A percentile compares a stretch with the other conserved stretches of the same genome.
Conservation (phyloP, 192 early-diverging fungal genomes). For the Rhizoclosmatium globosum region DNA sequence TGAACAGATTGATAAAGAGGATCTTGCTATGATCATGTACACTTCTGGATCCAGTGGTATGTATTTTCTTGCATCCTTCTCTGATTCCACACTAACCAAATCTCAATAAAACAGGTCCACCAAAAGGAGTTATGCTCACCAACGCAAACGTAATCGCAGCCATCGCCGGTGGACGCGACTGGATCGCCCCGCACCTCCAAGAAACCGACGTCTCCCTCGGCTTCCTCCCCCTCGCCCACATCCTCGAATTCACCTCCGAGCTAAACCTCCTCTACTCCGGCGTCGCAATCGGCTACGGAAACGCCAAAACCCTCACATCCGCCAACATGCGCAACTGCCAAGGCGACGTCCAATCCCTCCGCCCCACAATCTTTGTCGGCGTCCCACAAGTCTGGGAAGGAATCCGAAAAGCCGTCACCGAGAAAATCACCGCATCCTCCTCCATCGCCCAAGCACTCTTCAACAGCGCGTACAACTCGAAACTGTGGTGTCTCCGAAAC, state of each 20-base stretch:
- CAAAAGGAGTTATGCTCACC: slow-evolving; percentile 88
- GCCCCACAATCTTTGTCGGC: slow-evolving; percentile 73
- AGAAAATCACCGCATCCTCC: slow-evolving; percentile 61
- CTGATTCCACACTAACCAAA: slow-evolving; percentile 8
- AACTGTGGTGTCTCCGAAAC: slow-evolving; percentile 67
- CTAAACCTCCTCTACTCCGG: slow-evolving; percentile 66
- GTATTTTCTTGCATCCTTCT: too few relatives aligned
- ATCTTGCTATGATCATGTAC: slow-evolving; percentile 63
- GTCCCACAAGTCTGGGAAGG: slow-evolving; percentile 81
- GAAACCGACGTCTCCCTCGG: slow-evolving; percentile 44
- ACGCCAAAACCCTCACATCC: slow-evolving; percentile 71
- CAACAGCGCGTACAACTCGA: slow-evolving; percentile 74
- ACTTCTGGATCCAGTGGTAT: slow-evolving; percentile 49
- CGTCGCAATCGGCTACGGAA: slow-evolving; percentile 71
- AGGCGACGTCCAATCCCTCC: slow-evolving; percentile 74
- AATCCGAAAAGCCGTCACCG: slow-evolving; percentile 83
- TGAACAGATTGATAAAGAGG: slow-evolving; percentile 70
- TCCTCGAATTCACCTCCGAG: slow-evolving; percentile 89
- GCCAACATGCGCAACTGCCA: slow-evolving; percentile 67
- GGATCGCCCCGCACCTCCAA: slow-evolving; percentile 38
- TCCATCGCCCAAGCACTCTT: slow-evolving; percentile 75
- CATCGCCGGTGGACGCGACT: background rate
- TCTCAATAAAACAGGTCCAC: slow-evolving; percentile 72
- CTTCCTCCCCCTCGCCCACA: slow-evolving; percentile 89
- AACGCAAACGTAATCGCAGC: slow-evolving; percentile 85